Conservation (phyloP, 2,329 filamentous ascomycete species). For the Aspergillus pseudoviridinutans region DNA sequence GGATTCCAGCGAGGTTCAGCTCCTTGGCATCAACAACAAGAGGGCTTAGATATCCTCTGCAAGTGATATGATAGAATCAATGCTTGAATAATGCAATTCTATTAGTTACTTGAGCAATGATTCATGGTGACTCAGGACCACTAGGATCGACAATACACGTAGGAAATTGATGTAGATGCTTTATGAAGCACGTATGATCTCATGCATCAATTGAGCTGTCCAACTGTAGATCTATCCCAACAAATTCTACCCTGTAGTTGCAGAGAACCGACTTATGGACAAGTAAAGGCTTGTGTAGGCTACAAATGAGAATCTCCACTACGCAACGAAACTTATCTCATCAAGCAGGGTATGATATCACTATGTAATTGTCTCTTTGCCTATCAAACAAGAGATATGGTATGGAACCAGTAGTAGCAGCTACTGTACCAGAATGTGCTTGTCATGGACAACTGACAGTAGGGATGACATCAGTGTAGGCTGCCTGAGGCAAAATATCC, state of each 20-base stretch:
- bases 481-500: not conserved
- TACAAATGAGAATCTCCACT: too few species aligned
- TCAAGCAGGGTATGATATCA: too few species aligned
- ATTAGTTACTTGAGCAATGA: not conserved
- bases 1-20: not conserved
- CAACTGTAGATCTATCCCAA: not conserved
- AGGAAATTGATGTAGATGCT: not conserved
- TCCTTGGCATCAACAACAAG: not conserved
- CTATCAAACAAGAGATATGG: not conserved
- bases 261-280: not conserved
- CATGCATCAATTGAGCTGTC: not conserved
- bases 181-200: not conserved
- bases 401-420: too few species aligned
- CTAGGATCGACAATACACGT: not conserved
- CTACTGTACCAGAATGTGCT: too few species aligned
- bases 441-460: not conserved
- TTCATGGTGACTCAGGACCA: not conserved
- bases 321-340: too few species aligned
- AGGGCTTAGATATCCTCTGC: not conserved
- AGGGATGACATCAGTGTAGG: not conserved
- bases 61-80: not conserved
- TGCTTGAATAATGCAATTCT: not conserved
- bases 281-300: not conserved
- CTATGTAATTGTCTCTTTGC: too few species aligned
- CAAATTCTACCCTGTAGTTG: not conserved